Conservation (phyloP, 1,284 basidiomycete genomes). For the Agroathelia rolfsii region DNA sequence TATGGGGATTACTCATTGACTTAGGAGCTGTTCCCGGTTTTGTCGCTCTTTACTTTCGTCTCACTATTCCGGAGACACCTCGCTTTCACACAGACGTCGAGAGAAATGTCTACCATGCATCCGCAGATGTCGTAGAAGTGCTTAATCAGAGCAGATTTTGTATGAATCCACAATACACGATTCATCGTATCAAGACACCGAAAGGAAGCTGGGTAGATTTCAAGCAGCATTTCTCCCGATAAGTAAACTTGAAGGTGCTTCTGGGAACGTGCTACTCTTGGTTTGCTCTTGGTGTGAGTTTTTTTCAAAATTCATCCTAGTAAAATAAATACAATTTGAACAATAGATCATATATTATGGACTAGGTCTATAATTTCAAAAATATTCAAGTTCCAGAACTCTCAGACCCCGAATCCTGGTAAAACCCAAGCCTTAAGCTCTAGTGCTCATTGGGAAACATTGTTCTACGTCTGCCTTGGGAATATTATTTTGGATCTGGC, state of each 20-base stretch:
- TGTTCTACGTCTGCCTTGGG: conserved; percentile 22
- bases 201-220: conserved; percentile 39
- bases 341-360: conserved; percentile 51
- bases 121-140: conserved; percentile 42
- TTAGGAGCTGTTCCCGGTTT: conserved; percentile 42
- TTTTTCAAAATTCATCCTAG: conserved; percentile 8
- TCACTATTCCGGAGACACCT: conserved; percentile 49
- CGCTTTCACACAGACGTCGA: conserved; percentile 68
- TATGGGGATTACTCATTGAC: conserved; percentile 40
- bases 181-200: conserved; percentile 36
- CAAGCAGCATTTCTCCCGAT: conserved; percentile 30
- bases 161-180: conserved; percentile 29
- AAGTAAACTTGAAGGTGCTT: conserved; percentile 35
- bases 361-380: conserved; percentile 50
- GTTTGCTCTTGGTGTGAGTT: conserved; percentile 53
- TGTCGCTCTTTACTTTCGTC: conserved; percentile 45
- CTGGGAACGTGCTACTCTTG: conserved; percentile 42
- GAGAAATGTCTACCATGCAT: conserved; percentile 48
- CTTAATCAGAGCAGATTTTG: conserved; percentile 30
- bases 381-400: conserved; percentile 24
- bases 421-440: conserved; percentile 10
- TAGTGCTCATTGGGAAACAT: conserved; percentile 20
- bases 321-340: neutral
- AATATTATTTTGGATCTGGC: conserved; percentile 39
- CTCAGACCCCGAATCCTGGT: too few species aligned